A percentile compares a stretch with the other conserved stretches of the same genome.
phyloP scores from a whole-genome alignment of 768 basidiomycete species.

The Suillus alpinus region DNA sequence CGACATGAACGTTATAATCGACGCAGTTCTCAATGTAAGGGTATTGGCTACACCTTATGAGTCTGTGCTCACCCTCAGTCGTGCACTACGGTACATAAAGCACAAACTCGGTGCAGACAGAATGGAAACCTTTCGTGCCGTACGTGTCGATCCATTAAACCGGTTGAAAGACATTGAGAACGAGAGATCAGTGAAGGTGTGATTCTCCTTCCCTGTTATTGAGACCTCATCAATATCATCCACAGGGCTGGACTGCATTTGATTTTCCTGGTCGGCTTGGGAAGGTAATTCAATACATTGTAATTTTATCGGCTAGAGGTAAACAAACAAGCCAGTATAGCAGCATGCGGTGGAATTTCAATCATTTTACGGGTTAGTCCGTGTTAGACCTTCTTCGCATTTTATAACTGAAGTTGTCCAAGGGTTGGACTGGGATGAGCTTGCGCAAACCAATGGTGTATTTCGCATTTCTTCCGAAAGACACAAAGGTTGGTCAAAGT shows the following conservation, averaged over 20 bases:
- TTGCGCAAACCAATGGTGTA: constrained; percentile 57
- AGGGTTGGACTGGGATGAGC: constrained; percentile 86
- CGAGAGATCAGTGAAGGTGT: constrained; percentile 64
- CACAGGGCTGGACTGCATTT: constrained; percentile 82
- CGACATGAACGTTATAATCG: constrained; percentile 75
- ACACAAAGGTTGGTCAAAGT: constrained; percentile 77
- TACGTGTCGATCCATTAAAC: constrained; percentile 68
- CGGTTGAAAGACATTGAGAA: constrained; percentile 60
- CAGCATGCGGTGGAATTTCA: constrained; percentile 64
- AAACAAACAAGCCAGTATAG: constrained; percentile 53
- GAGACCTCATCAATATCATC: constrained; percentile 5
- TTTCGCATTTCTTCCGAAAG: constrained; percentile 68
- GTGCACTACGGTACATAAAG: constrained; percentile 32
- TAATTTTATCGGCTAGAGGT: constrained; percentile 1
- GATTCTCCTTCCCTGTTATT: constrained; percentile 9
- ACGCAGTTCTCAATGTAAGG: constrained; percentile 85
- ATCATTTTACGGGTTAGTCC: constrained; percentile 71
- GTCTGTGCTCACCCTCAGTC: constrained; percentile 9
- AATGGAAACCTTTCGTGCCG: constrained; percentile 63
- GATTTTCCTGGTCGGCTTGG: constrained; percentile 75
- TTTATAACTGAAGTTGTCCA: constrained; percentile 1
- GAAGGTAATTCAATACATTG: constrained; percentile 47
- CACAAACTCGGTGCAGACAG: constrained; percentile 86
- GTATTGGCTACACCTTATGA: constrained; percentile 1
- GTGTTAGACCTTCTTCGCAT: not conserved